Percentiles rank a stretch among this genome's conserved stretches.
Conservation (phyloP, 441 rosid genomes). For the Pelargonium fulgidum region DNA sequence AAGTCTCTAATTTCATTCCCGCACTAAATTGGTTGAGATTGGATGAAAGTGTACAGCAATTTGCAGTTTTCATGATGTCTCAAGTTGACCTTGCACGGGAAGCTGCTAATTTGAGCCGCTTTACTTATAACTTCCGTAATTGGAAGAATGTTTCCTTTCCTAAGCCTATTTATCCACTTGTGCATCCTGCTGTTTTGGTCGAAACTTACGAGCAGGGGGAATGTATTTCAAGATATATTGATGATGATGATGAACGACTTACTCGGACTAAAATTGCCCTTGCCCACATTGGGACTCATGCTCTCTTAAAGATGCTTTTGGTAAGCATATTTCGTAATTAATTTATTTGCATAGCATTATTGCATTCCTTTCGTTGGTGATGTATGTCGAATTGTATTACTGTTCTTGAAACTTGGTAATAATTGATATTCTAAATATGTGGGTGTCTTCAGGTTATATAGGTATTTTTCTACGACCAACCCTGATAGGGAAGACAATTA, state of each 20-base stretch:
- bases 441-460: neutral
- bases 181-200: conserved; percentile 98
- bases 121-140: conserved; percentile 83
- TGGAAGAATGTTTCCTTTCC: conserved; percentile 99
- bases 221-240: conserved; percentile 67
- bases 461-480: neutral
- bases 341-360: neutral
- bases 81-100: conserved; percentile 99
- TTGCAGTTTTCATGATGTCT: conserved; percentile 96
- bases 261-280: conserved; percentile 67
- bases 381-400: neutral
- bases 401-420: neutral
- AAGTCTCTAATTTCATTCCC: conserved; percentile 63
- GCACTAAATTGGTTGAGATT: conserved; percentile 90
- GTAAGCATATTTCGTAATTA: conserved; percentile 27
- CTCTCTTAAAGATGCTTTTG: conserved; percentile 98
- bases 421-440: neutral
- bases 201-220: conserved; percentile 98
- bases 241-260: conserved; percentile 62
- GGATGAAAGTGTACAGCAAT: conserved; percentile 97
- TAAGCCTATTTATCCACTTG: conserved; percentile 95
- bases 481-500: neutral
- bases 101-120: conserved; percentile 96
- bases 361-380: neutral
- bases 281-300: conserved; percentile 98